Evolutionary conservation across 225 moss, liverwort and hornwort genomes (phyloP).

Genomic region (Neckera pumila): DNA sequence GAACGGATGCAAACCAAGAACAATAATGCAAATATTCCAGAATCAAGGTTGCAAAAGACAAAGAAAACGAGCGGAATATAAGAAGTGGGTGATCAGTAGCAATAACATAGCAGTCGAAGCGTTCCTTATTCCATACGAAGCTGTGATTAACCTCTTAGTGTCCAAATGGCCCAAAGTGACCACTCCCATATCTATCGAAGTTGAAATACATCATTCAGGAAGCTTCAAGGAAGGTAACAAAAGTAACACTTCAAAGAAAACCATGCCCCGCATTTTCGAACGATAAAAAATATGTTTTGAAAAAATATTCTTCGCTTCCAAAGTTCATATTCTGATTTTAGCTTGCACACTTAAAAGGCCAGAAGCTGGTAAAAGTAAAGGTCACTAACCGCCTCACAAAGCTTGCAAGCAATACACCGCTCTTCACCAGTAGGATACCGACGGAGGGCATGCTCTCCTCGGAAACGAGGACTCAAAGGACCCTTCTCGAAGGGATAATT

Average conservation of each 20-base stretch:
- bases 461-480: constrained; percentile 88
- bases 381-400: constrained; percentile 86
- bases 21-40: neutral
- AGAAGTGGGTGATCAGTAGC: neutral
- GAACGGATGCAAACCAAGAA: neutral
- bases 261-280: neutral
- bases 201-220: neutral
- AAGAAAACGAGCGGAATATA: neutral
- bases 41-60: neutral
- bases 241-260: neutral
- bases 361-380: neutral
- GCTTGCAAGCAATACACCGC: constrained; percentile 99
- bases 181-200: neutral
- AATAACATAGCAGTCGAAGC: neutral
- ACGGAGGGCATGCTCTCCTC: constrained; percentile 91
- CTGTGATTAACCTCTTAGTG: neutral
- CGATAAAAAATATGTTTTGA: neutral
- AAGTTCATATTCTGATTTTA: neutral
- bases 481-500: constrained; percentile 99
- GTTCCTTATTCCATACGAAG: neutral
- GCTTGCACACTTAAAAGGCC: neutral
- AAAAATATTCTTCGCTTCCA: neutral
- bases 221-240: neutral
- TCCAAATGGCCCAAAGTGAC: neutral
- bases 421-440: constrained; percentile 97